Base-by-base conservation (phyloP, 306 rosid genomes). In the Cicer yamashitae region DNA sequence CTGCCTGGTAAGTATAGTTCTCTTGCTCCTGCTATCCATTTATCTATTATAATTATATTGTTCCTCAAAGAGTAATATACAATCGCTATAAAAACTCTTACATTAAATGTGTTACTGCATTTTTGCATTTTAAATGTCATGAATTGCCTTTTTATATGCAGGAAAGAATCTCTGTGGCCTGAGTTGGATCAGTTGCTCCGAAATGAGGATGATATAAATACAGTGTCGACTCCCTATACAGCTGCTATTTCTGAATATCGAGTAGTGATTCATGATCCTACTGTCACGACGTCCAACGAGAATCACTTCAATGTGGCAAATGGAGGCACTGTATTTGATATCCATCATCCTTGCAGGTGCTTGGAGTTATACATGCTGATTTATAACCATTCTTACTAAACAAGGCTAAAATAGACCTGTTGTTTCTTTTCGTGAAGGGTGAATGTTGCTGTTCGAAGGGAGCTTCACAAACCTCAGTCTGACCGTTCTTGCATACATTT, bases 261-360 rank as follows among this genome's bases (percentile, higher is more conserved):
- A 66, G 82, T 90, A 46, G 98, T 90, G 76, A 56, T 89, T 74
- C 93, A 90, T 77, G 92, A 87, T 18, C 85, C 88, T 77, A 56
- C 57, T 34, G 51, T 50, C 69, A 61, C 87, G 48, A 48, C 85
- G 57, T 51, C 50, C 38, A 65, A 69, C 73, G 89, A 86, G 59
- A 86, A 72, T 66, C 37, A 77, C 75, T 81, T 17, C 30, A 86
- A 47, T 38, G 18, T 51, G 77, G 84, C 89, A 67, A 93, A 93
- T 78, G 94, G 94, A 84, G 87, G 86, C 76, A 79, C 86, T 62
- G 77, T 76, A 15, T 86, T 75, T 80, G 96, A 90, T 82, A 84
- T 90, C 78, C 98, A 93, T 64, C 92, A 90, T 87, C 96, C 98
- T 51, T 93, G 98, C 94, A 90, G 96, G 96, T 93, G 51, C 62